Evolutionary conservation across 768 basidiomycete genomes (phyloP), one percentile per base, ranked within the genome.

Genomic region (Amanita muscaria): DNA sequence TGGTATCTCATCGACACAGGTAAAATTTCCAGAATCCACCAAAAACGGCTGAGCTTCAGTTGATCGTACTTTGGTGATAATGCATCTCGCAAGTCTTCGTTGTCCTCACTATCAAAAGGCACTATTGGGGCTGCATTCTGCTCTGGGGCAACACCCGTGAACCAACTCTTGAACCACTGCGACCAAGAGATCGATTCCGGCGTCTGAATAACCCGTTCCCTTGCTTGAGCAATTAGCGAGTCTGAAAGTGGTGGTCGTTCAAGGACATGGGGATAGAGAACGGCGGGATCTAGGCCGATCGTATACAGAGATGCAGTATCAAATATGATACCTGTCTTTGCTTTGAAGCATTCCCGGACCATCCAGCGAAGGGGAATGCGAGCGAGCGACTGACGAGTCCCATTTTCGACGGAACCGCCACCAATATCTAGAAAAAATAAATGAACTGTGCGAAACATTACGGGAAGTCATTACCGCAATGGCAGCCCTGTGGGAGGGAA

Each of bases 21-120:
- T 11, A 78, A 33, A 6, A 74, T 4, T 57, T 89, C 87, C 31
- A 88, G 62, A 25, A 76, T 42, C 87, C 86, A 88, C 86, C 87
- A 88, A 0, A 21, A 33, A 37, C 51, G 63, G 23, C 58, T 51
- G 1, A 74, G 39, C 32, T 52, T 49, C 19, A 88, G 65, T 55
- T 83, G 73, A 55, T 88, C 84, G 50, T 79, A 81, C 2, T 66
- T 58, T 0, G 73, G 76, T 25, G 67, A 64, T 11, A 80, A 43
- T 4, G 76, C 74, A 51, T 87, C 85, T 3, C 59, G 56, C 24
- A 82, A 49, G 24, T 87, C 83, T 49, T 84, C 80, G 11, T 53
- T 47, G 40, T 40, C 43, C 36, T 53, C 50, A 3, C 52, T 43
- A 18, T 45, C 44, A 3, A 49, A 22, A 3, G 47, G 37, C 8